Conservation (phyloP, 768 basidiomycete species). For the Leccinum obscurum region DNA sequence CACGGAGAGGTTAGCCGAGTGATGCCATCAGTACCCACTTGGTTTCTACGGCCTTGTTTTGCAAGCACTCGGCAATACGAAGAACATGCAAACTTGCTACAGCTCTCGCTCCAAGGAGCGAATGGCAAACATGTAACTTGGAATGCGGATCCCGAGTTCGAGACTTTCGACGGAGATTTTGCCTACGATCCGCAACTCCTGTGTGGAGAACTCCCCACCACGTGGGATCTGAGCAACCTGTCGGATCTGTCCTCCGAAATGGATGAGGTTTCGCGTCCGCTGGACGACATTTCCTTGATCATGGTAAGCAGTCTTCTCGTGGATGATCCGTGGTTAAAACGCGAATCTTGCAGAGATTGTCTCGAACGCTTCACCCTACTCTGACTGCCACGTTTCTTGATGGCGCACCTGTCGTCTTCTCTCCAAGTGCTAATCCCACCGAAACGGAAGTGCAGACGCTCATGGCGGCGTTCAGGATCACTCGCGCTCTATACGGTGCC, state of each 20-base stretch:
- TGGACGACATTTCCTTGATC: conserved; percentile 24
- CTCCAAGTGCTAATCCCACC: conserved; percentile 56
- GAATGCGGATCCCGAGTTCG: conserved; percentile 26
- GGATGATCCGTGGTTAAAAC: conserved; percentile 16
- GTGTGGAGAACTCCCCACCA: conserved; percentile 10
- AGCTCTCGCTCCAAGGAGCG: conserved; percentile 17
- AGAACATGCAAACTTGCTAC: conserved; percentile 51
- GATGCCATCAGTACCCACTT: conserved; percentile 42
- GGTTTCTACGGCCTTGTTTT: conserved; percentile 70
- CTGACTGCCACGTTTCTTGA: conserved; percentile 86
- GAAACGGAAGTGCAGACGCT: conserved; percentile 64
- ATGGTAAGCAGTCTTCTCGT: conserved; percentile 23
- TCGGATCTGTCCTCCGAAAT: conserved; percentile 22
- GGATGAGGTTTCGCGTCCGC: conserved; percentile 15
- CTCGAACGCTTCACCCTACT: conserved; percentile 73
- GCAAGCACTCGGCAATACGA: conserved; percentile 47
- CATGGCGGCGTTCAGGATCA: conserved; percentile 55
- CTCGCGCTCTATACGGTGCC: conserved; percentile 57
- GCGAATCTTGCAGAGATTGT: conserved; percentile 53
- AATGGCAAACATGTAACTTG: conserved; percentile 26
- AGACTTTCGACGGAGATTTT: conserved; percentile 33
- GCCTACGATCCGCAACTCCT: conserved; percentile 24
- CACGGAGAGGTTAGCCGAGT: conserved; percentile 11
- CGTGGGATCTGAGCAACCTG: conserved; percentile 40
- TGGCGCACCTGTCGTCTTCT: conserved; percentile 79